Percentiles rank a stretch among this genome's conserved stretches.
Conservation (phyloP, 1,284 basidiomycete genomes). For the Melampsora larici-populina region DNA sequence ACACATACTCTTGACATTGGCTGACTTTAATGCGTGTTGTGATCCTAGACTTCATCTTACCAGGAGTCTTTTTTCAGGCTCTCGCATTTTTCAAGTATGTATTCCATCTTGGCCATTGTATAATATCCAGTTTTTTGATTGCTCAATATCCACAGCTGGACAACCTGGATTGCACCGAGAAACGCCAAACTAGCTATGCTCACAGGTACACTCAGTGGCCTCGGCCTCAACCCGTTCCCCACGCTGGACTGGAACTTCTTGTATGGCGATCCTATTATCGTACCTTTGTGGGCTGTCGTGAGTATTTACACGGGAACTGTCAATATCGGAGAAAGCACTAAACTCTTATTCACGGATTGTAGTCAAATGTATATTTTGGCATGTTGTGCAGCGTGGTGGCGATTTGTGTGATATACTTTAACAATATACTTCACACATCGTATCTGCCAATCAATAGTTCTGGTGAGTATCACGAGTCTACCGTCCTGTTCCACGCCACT, state of each 20-base stretch:
- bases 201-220: slow-evolving; percentile 49
- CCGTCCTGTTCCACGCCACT: too few species aligned
- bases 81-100: neutral
- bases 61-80: neutral
- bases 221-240: slow-evolving; percentile 55
- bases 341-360: too few species aligned
- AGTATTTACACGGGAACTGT: slow-evolving; percentile 47
- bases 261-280: slow-evolving; percentile 48
- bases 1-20: neutral
- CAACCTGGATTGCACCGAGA: slow-evolving; percentile 38
- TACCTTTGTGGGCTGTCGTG: slow-evolving; percentile 51
- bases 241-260: slow-evolving; percentile 57
- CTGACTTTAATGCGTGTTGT: neutral
- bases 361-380: slow-evolving; percentile 34
- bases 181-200: slow-evolving; percentile 43
- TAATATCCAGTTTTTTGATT: too few species aligned
- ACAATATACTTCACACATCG: slow-evolving; percentile 23
- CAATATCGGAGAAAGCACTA: too few species aligned
- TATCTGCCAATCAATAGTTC: slow-evolving; percentile 47
- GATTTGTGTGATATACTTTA: slow-evolving; percentile 34
- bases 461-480: neutral
- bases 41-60: slow-evolving; percentile 3
- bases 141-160: slow-evolving; percentile 14
- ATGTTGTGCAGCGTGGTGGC: neutral
- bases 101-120: neutral